phyloP scores from a whole-genome alignment of 2,329 filamentous ascomycete species.

The Cryphonectria naterciae region DNA sequence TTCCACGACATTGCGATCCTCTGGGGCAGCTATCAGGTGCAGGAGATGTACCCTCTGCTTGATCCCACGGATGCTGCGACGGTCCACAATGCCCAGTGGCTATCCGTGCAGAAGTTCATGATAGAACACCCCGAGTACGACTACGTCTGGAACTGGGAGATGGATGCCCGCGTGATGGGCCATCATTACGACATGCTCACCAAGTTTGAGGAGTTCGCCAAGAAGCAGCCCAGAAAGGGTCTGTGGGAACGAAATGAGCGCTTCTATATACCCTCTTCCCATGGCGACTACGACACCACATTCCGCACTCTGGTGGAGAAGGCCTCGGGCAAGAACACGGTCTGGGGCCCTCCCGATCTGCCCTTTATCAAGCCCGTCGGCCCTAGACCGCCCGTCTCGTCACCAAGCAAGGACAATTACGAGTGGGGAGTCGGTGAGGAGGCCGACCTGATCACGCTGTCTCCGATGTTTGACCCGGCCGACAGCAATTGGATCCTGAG shows the following conservation, averaged over 20 bases:
- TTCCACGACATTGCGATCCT: conserved; percentile 72
- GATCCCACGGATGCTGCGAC: conserved; percentile 55
- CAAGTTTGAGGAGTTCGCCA: conserved; percentile 65
- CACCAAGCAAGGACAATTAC: conserved; percentile 67
- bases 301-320: conserved; percentile 68
- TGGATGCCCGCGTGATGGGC: conserved; percentile 77
- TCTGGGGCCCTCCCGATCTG: conserved; percentile 69
- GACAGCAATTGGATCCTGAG: conserved; percentile 75
- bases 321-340: conserved; percentile 52
- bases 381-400: conserved; percentile 62
- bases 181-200: conserved; percentile 81
- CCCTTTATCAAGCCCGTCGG: conserved; percentile 65
- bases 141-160: conserved; percentile 87
- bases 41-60: conserved; percentile 75
- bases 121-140: conserved; percentile 79
- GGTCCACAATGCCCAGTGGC: conserved; percentile 68
- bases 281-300: conserved; percentile 68
- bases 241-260: conserved; percentile 75
- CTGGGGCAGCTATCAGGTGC: conserved; percentile 76
- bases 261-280: conserved; percentile 71
- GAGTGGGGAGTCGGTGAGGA: conserved; percentile 78
- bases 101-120: conserved; percentile 76
- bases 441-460: conserved; percentile 73
- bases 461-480: conserved; percentile 78
- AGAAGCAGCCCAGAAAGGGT: conserved; percentile 70